Conservation (phyloP, 306 rosid species). For the Fragaria nilgerrensis region DNA sequence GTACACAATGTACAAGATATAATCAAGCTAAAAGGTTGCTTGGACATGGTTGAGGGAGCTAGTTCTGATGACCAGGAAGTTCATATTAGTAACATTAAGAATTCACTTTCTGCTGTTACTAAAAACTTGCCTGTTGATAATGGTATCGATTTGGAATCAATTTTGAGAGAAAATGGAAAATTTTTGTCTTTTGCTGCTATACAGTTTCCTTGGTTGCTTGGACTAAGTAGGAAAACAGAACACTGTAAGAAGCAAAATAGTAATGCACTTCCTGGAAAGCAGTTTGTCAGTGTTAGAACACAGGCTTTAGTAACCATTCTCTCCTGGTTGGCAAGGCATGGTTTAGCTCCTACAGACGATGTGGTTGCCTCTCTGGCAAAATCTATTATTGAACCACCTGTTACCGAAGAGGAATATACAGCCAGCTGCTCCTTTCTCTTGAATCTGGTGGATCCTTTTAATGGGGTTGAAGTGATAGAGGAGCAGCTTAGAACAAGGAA, state of each 20-base stretch:
- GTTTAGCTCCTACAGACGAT: slow-evolving; percentile 78
- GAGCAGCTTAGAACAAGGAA: slow-evolving; percentile 78
- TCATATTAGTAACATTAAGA: slow-evolving; percentile 48
- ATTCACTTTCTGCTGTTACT: slow-evolving; percentile 57
- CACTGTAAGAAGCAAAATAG: slow-evolving; percentile 31
- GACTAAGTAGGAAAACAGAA: slow-evolving; percentile 60
- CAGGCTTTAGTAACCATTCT: slow-evolving; percentile 78
- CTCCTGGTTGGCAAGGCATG: slow-evolving; percentile 93
- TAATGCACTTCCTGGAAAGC: slow-evolving; percentile 43
- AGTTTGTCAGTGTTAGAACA: slow-evolving; percentile 48
- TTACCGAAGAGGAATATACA: slow-evolving; percentile 70
- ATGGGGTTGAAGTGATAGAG: slow-evolving; percentile 90
- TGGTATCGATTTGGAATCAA: slow-evolving; percentile 60
- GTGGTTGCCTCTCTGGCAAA: slow-evolving; percentile 75
- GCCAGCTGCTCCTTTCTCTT: slow-evolving; percentile 73
- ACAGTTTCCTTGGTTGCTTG: slow-evolving; percentile 91
- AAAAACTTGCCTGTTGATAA: slow-evolving; percentile 64
- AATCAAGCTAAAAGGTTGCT: slow-evolving; percentile 39
- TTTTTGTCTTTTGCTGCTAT: slow-evolving; percentile 70
- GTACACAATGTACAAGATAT: slow-evolving; percentile 43
- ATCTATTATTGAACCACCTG: slow-evolving; percentile 71
- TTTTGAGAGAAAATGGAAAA: slow-evolving; percentile 79
- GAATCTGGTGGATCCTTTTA: slow-evolving; percentile 83
- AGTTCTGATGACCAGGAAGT: slow-evolving; percentile 51
- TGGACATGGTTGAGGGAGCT: slow-evolving; percentile 38